Conservation (phyloP, 2,329 filamentous ascomycete genomes). For the Alternaria viburni region DNA sequence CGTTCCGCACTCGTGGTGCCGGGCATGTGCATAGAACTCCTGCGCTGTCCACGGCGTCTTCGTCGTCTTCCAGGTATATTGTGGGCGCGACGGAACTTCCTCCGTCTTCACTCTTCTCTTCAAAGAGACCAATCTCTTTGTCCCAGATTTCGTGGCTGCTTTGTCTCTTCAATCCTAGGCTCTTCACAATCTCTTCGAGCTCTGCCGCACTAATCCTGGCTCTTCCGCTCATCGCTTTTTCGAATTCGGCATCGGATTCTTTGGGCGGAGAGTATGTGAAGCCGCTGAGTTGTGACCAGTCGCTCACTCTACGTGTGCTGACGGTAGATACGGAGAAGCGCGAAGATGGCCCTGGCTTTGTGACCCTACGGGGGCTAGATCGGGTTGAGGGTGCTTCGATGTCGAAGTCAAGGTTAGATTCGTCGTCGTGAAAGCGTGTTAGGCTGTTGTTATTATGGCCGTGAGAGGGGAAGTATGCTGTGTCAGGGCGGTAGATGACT, state of each 20-base stretch:
- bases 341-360: constrained; percentile 14
- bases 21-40: background rate
- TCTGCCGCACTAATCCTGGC: background rate
- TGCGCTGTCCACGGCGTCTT: background rate
- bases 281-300: constrained; percentile 28
- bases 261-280: constrained; percentile 22
- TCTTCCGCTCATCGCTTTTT: background rate
- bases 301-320: constrained; percentile 19
- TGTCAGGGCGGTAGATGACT: constrained; percentile 19
- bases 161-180: background rate
- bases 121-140: background rate
- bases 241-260: background rate
- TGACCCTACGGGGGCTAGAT: constrained; percentile 13
- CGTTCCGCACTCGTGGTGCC: background rate
- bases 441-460: background rate
- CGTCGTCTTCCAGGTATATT: background rate
- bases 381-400: constrained; percentile 23
- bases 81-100: background rate
- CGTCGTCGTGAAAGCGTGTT: constrained; percentile 30
- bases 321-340: constrained; percentile 10
- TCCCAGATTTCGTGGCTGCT: background rate
- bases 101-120: background rate
- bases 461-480: constrained; percentile 10
- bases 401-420: constrained; percentile 36
- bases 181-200: constrained; percentile 1